Base-by-base conservation (phyloP, 306 rosid species). In the Corylus avellana region DNA sequence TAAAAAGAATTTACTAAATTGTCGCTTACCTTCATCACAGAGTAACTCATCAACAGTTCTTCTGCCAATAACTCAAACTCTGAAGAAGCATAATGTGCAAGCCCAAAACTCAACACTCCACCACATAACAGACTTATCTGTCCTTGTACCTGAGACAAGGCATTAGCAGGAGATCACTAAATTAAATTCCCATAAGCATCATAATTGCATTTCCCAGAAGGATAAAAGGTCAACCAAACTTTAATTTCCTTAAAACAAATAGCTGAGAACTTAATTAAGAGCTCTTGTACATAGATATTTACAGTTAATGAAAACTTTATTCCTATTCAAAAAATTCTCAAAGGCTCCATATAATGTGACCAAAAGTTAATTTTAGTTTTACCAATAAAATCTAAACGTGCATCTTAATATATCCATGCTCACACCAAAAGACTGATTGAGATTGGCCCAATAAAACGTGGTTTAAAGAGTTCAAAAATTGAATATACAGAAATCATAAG, bases 21-120 rank as follows among this genome's bases (percentile, higher is more conserved):
- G 78, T 66, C 75, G 79, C 70, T 75, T 87, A 95, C 99, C 97
- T 87, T 96, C 76, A 96, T 85, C 80, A 72, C 93, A 75, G 99
- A 93, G 86, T 96, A 92, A 61, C 99, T 96, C 99, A 96, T 96
- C 79, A 96, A 80, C 75, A 96, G 85, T 83, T 93, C 99, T 88
- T 96, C 99, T 55, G 99, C 99, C 84, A 88, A 88, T 82, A 96
- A 86, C 91, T 96, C 99, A 81, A 96, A 96, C 85, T 96, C 99
- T 61, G 99, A 96, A 56, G 93, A 80, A 74, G 97, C 90, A 81
- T 90, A 96, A 80, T 93, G 99, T 16, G 84, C 92, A 72, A 96
- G 89, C 75, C 99, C 99, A 85, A 96, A 96, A 90, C 99, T 93
- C 85, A 96, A 76, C 74, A 93, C 90, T 72, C 97, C 96, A 63